Evolutionary conservation across 768 basidiomycete genomes (phyloP).

Genomic region (Leucocoprinus sp.): DNA sequence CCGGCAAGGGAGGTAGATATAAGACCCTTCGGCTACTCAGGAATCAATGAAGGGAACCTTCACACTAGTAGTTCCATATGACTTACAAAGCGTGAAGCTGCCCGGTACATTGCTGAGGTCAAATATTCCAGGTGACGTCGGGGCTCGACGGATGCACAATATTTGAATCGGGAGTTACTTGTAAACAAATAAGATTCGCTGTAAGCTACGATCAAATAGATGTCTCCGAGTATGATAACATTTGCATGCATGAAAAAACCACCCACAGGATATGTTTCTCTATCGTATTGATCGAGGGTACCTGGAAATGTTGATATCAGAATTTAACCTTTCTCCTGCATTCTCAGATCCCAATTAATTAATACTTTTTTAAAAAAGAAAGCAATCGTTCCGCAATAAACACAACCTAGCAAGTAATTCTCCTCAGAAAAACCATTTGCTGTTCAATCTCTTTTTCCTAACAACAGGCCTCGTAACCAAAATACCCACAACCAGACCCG

Average conservation of each 20-base stretch:
- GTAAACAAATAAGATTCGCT: too few species aligned
- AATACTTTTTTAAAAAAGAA: background rate
- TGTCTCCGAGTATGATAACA: too few species aligned
- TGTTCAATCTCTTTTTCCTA: constrained; percentile 51
- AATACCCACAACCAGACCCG: constrained; percentile 66
- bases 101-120: constrained; percentile 23
- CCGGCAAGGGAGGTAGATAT: constrained; percentile 26
- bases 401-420: constrained; percentile 9
- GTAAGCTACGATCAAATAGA: too few species aligned
- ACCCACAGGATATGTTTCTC: too few species aligned
- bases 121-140: constrained; percentile 8
- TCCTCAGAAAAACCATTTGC: constrained; percentile 66
- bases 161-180: constrained; percentile 15
- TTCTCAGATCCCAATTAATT: too few species aligned
- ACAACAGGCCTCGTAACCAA: constrained; percentile 80
- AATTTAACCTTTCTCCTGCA: too few species aligned
- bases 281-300: too few species aligned
- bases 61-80: too few species aligned
- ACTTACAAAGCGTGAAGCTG: constrained; percentile 25
- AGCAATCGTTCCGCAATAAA: background rate
- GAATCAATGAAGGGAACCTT: background rate
- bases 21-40: constrained; percentile 26
- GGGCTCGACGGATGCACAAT: constrained; percentile 18
- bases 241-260: too few species aligned
- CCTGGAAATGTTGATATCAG: too few species aligned